These are phyloP conservation scores for Pleurotus citrinopileatus DNA, from an alignment of 768 basidiomycete species.

Conservation along the genomic window DNA sequence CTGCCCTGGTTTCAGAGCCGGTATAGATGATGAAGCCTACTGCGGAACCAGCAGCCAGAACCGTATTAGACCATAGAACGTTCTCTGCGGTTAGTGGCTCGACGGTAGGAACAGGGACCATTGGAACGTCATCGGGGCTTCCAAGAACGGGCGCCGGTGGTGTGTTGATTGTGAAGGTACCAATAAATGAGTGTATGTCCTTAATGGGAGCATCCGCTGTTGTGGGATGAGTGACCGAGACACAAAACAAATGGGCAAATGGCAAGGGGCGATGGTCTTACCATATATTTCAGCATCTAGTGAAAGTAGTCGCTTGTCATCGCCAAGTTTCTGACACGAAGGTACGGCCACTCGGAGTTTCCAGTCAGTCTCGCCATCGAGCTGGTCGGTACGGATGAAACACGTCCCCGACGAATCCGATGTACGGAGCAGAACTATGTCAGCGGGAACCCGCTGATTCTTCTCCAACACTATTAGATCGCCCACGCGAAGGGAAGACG, in stretches of 20 bases:
- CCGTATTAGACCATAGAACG: slow-evolving; percentile 95
- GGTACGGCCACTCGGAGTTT: slow-evolving; percentile 90
- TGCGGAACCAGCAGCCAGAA: slow-evolving; percentile 91
- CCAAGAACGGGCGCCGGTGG: slow-evolving; percentile 23
- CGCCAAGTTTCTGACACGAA: slow-evolving; percentile 71
- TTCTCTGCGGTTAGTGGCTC: slow-evolving; percentile 95
- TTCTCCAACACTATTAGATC: slow-evolving; percentile 92
- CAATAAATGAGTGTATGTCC: slow-evolving; percentile 94
- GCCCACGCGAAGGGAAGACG: slow-evolving; percentile 85
- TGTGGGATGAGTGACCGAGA: slow-evolving; percentile 15
- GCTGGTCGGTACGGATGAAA: slow-evolving; percentile 96
- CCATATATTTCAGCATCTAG: slow-evolving; percentile 91
- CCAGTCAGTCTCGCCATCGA: slow-evolving; percentile 99
- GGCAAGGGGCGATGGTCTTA: too few relatives aligned
- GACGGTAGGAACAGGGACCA: slow-evolving; percentile 49
- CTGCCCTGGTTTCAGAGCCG: slow-evolving; percentile 91
- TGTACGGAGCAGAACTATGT: slow-evolving; percentile 86
- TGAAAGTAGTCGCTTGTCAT: slow-evolving; percentile 45
- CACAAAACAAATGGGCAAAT: slow-evolving; percentile 9
- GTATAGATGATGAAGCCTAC: slow-evolving; percentile 95
- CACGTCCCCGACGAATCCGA: slow-evolving; percentile 90
- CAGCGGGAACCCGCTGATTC: slow-evolving; percentile 95
- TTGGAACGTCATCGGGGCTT: slow-evolving; percentile 30
- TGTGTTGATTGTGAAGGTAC: slow-evolving; percentile 77
- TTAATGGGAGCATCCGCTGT: slow-evolving; percentile 93